phyloP scores from a whole-genome alignment of 306 rosid species.

The Argentina anserina region DNA sequence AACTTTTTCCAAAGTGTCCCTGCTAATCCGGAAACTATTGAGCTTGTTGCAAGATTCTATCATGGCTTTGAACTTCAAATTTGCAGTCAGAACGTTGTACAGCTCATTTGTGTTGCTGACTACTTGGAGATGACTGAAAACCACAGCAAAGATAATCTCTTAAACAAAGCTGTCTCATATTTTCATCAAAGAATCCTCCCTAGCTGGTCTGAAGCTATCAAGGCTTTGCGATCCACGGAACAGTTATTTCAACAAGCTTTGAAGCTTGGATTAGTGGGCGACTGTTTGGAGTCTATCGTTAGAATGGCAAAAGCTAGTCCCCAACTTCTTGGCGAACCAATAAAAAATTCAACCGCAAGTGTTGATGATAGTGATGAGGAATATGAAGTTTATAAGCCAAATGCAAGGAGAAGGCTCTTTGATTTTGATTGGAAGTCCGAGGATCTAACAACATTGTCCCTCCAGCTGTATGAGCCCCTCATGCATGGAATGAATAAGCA shows the following conservation, averaged over 20 bases:
- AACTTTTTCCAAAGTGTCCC: slow-evolving; percentile 36
- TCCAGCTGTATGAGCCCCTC: slow-evolving; percentile 38
- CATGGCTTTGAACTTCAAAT: slow-evolving; percentile 32
- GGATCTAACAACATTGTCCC: slow-evolving; percentile 41
- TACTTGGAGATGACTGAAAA: slow-evolving; percentile 44
- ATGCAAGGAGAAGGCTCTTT: slow-evolving; percentile 45
- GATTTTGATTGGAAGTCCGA: slow-evolving; percentile 30
- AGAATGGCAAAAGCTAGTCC: slow-evolving; percentile 35
- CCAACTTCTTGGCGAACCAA: slow-evolving; percentile 39
- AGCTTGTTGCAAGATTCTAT: slow-evolving; percentile 46
- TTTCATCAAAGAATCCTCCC: slow-evolving; percentile 41
- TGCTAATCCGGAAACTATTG: slow-evolving; percentile 27
- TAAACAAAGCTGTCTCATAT: slow-evolving; percentile 22
- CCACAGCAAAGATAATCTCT: slow-evolving; percentile 44
- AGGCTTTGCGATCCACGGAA: slow-evolving; percentile 38
- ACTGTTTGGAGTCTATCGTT: slow-evolving; percentile 39
- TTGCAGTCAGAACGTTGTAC: slow-evolving; percentile 41
- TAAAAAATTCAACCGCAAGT: not conserved
- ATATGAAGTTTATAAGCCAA: slow-evolving; percentile 12
- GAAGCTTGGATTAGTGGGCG: slow-evolving; percentile 38
- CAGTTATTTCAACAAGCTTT: slow-evolving; percentile 31
- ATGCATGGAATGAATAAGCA: slow-evolving; percentile 31
- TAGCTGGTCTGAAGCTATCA: slow-evolving; percentile 46
- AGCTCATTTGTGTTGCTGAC: slow-evolving; percentile 38
- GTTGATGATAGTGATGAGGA: slow-evolving; percentile 21